Evolutionary conservation across 768 basidiomycete genomes (phyloP), one percentile per base, ranked within the genome.

Genomic region (Kwoniella europaea): DNA sequence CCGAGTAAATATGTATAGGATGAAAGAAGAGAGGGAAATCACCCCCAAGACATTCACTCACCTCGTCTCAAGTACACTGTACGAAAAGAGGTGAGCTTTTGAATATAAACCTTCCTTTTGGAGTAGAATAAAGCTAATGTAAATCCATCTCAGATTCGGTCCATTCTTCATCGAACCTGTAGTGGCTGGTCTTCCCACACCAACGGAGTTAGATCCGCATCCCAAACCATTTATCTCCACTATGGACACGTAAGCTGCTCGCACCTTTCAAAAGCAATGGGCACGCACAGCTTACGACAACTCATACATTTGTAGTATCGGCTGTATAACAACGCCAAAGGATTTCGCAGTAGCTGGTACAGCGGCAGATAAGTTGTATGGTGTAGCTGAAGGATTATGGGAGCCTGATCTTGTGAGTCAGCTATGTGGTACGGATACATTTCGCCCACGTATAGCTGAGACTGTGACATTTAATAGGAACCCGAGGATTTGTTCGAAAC

Each of bases 401-500:
- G 97, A 99, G 84, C 94, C 96, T 10, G 92, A 94, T 83, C 86
- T 99, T 83, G 85, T 86, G 68, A 68, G 84, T 79, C 42, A 65
- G n/a, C 35, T n/a, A n/a, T n/a, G n/a, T n/a, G n/a, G n/a, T n/a
- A n/a, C n/a, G n/a, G n/a, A n/a, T n/a, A n/a, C n/a, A n/a, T n/a
- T n/a, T n/a, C n/a, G n/a, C n/a, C n/a, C n/a, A n/a, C n/a, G n/a
- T n/a, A n/a, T n/a, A n/a, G n/a, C n/a, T n/a, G n/a, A n/a, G n/a
- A n/a, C n/a, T 46, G 3, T 53, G 46, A 20, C 43, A n/a, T 60
- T 13, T 16, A 43, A 4, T 50, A 86, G 85, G 94, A 91, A 82
- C 89, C 95, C 15, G 97, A 98, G 80, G 97, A 98, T 83, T 86
- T 99, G 57, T 99, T 99, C 80, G 97, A 99, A 86, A 98, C 97